Evolutionary conservation across 2,329 filamentous ascomycete species (phyloP).

Genomic region (Pseudogymnoascus destructans): DNA sequence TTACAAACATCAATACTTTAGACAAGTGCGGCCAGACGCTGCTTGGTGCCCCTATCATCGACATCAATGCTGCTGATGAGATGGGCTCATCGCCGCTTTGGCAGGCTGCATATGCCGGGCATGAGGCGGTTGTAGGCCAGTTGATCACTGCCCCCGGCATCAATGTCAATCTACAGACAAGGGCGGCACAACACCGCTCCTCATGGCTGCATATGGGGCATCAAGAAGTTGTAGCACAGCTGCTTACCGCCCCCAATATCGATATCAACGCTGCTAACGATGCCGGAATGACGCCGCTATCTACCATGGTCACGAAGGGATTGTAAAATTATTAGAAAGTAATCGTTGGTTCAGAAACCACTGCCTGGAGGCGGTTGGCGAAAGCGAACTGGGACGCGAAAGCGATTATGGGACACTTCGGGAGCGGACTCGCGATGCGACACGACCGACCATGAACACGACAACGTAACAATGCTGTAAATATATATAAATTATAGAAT

Average conservation of each 20-base stretch:
- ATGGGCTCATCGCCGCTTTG: background rate
- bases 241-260: background rate
- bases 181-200: background rate
- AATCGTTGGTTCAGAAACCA: too few relatives aligned
- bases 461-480: too few relatives aligned
- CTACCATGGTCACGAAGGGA: background rate
- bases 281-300: background rate
- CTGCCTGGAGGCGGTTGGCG: too few relatives aligned
- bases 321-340: background rate
- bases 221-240: background rate
- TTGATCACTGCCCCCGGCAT: background rate
- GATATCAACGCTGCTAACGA: background rate
- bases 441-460: too few relatives aligned
- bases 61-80: too few relatives aligned
- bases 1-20: background rate
- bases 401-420: too few relatives aligned
- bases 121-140: background rate
- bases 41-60: too few relatives aligned
- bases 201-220: background rate
- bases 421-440: too few relatives aligned
- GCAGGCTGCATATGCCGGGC: background rate
- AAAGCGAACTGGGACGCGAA: too few relatives aligned
- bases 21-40: background rate
- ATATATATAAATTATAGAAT: too few relatives aligned
- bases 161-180: background rate